These are phyloP conservation scores for Rhytidiadelphus loreus DNA, from an alignment of 225 moss, liverwort and hornwort genomes.

Conservation along the genomic window DNA sequence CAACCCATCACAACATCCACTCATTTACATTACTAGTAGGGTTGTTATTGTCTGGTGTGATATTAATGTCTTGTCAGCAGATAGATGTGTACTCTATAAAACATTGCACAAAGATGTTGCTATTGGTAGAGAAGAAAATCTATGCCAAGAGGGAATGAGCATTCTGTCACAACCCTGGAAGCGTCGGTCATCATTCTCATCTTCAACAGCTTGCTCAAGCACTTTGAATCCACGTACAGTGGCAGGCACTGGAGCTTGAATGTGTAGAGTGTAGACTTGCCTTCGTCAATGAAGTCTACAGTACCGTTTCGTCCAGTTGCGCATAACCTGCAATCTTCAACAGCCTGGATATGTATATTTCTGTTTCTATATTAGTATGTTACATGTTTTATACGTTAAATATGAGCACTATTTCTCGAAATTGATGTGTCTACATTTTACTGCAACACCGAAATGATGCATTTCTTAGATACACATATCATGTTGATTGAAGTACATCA, in stretches of 20 bases:
- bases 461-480: neutral
- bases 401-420: neutral
- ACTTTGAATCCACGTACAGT: neutral
- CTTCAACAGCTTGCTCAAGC: neutral
- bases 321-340: neutral
- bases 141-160: neutral
- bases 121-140: neutral
- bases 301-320: neutral
- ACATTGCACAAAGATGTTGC: neutral
- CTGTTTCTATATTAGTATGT: neutral
- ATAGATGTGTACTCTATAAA: neutral
- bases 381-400: neutral
- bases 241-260: neutral
- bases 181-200: neutral
- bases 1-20: neutral
- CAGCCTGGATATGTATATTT: neutral
- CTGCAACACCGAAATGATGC: neutral
- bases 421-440: neutral
- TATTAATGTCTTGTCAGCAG: neutral
- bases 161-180: neutral
- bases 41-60: neutral
- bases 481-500: neutral
- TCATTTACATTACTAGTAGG: neutral
- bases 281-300: neutral
- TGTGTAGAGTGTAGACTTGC: neutral